These are phyloP conservation scores for Phytophthora fragariae DNA, from an alignment of 352 stramenopile species.

Conservation along the genomic window DNA sequence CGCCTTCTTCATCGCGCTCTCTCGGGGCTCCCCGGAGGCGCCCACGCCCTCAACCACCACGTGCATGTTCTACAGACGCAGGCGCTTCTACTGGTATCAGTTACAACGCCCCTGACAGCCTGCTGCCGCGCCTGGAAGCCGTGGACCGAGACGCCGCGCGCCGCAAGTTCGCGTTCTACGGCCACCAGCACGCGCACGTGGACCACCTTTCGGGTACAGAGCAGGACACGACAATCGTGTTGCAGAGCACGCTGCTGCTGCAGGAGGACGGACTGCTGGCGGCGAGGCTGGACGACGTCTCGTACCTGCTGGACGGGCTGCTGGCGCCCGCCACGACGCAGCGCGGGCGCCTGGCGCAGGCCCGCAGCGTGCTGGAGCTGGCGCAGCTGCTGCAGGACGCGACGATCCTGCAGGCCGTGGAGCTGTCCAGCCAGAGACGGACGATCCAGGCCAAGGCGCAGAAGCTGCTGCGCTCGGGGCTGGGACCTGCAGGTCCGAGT, in stretches of 20 bases:
- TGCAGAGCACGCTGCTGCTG: conserved; percentile 67
- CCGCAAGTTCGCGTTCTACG: conserved; percentile 65
- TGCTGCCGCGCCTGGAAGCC: conserved; percentile 31
- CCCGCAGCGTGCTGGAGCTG: conserved; percentile 52
- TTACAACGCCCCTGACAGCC: not conserved
- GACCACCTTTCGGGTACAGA: conserved; percentile 27
- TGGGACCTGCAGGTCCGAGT: not conserved
- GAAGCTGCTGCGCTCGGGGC: conserved; percentile 41
- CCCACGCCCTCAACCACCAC: not conserved
- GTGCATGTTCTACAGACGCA: conserved; percentile 2
- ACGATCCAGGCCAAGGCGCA: conserved; percentile 38
- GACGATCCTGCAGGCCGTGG: conserved; percentile 45
- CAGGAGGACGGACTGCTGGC: conserved; percentile 66
- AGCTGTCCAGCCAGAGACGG: conserved; percentile 35
- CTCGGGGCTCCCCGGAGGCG: too few relatives aligned
- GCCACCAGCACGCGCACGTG: conserved; percentile 50
- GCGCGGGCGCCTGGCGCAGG: conserved; percentile 18
- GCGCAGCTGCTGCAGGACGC: conserved; percentile 41
- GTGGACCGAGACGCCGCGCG: conserved; percentile 34
- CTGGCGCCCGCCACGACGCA: conserved; percentile 18
- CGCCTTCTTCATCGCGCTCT: conserved; percentile 21
- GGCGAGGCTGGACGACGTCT: conserved; percentile 59
- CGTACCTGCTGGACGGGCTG: conserved; percentile 70
- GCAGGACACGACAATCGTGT: conserved; percentile 3
- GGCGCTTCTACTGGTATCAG: not conserved